phyloP scores from a whole-genome alignment of 2,329 filamentous ascomycete genomes.

The Huntiella abstrusa region DNA sequence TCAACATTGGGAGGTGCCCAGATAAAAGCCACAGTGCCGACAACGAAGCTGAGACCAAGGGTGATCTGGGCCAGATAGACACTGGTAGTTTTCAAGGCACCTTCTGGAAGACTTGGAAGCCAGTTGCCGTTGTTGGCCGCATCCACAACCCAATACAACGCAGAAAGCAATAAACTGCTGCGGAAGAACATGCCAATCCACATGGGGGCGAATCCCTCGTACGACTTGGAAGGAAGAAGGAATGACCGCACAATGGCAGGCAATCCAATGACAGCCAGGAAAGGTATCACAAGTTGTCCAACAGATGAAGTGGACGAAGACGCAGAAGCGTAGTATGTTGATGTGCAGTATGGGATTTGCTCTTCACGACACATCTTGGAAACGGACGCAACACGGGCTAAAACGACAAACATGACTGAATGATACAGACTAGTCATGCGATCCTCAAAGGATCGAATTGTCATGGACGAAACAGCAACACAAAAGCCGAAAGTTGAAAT shows the following conservation, averaged over 20 bases:
- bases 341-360: conserved; percentile 92
- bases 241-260: conserved; percentile 64
- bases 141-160: conserved; percentile 75
- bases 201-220: conserved; percentile 64
- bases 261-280: conserved; percentile 50
- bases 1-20: conserved; percentile 74
- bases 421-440: conserved; percentile 67
- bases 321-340: conserved; percentile 85
- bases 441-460: conserved; percentile 47
- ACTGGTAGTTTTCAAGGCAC: conserved; percentile 51
- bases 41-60: conserved; percentile 62
- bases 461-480: conserved; percentile 56
- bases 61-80: conserved; percentile 64
- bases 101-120: conserved; percentile 41
- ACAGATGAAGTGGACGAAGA: conserved; percentile 81
- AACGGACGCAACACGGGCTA: conserved; percentile 64
- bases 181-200: conserved; percentile 76
- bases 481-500: conserved; percentile 69
- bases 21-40: conserved; percentile 66
- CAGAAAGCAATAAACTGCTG: conserved; percentile 52
- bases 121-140: conserved; percentile 74
- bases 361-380: conserved; percentile 92
- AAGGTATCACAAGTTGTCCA: conserved; percentile 74
- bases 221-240: conserved; percentile 65
- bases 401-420: conserved; percentile 60